These are phyloP conservation scores for Remersonia thermophila DNA, from an alignment of 2,329 filamentous ascomycete species.

Conservation along the genomic window DNA sequence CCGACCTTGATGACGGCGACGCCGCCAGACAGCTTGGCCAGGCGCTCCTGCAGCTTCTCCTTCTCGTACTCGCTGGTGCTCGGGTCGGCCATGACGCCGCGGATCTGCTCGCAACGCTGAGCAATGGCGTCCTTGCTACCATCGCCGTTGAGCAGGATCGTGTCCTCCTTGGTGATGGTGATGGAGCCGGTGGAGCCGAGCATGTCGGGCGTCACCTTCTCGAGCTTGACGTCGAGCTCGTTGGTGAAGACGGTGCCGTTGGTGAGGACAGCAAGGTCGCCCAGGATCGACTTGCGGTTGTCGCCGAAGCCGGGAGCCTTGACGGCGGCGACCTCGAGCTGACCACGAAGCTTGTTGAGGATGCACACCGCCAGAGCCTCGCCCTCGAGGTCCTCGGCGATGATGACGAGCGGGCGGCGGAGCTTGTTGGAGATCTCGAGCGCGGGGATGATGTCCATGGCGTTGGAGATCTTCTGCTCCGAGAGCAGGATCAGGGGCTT, in stretches of 20 bases:
- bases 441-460: constrained; percentile 96
- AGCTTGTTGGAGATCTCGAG: constrained; percentile 94
- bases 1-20: constrained; percentile 99
- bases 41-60: constrained; percentile 99
- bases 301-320: constrained; percentile 99
- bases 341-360: constrained; percentile 98
- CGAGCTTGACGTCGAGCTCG: constrained; percentile 96
- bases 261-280: constrained; percentile 89
- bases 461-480: constrained; percentile 99
- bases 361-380: constrained; percentile 98
- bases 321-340: constrained; percentile 95
- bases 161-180: constrained; percentile 99
- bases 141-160: constrained; percentile 94
- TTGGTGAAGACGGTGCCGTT: constrained; percentile 97
- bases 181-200: constrained; percentile 95
- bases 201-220: constrained; percentile 93
- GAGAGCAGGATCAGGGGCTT: constrained; percentile 97
- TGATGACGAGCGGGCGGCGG: constrained; percentile 92
- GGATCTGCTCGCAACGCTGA: constrained; percentile 98
- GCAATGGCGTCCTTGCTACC: constrained; percentile 87
- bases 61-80: constrained; percentile 98
- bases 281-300: constrained; percentile 99
- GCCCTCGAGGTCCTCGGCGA: constrained; percentile 97
- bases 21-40: constrained; percentile 97
- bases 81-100: constrained; percentile 87